These are phyloP conservation scores for Podospora pseudocomata DNA, from an alignment of 495 filamentous ascomycete genomes.

Conservation along the genomic window DNA sequence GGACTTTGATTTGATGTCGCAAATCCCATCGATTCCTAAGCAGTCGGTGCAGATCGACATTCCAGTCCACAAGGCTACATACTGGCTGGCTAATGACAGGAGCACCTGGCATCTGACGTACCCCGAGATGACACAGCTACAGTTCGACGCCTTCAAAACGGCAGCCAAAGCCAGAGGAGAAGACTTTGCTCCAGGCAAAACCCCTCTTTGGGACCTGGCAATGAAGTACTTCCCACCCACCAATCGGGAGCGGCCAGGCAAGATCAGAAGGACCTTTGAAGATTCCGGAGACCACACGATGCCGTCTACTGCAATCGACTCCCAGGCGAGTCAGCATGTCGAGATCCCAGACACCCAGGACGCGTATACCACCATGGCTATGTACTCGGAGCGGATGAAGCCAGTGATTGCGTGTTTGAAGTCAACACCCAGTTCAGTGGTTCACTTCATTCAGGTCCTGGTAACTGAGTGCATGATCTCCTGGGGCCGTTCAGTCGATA, in stretches of 20 bases:
- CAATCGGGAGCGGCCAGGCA: conserved; percentile 8
- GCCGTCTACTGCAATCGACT: conserved; percentile 24
- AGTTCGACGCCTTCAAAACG: conserved; percentile 43
- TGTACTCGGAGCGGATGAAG: conserved; percentile 17
- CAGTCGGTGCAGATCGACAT: conserved; percentile 46
- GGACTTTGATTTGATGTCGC: conserved; percentile 37
- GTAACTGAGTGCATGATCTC: conserved; percentile 63
- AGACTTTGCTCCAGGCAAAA: conserved; percentile 42
- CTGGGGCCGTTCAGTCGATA: conserved; percentile 66
- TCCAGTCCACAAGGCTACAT: conserved; percentile 45
- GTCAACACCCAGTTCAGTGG: conserved; percentile 44
- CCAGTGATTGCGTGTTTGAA: conserved; percentile 35
- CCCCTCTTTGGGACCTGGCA: conserved; percentile 44
- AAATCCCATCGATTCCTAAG: conserved; percentile 36
- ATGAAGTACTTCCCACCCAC: conserved; percentile 47
- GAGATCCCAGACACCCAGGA: conserved; percentile 17
- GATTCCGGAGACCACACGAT: neutral
- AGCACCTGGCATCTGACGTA: conserved; percentile 51
- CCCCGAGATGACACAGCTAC: conserved; percentile 52
- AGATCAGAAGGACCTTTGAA: neutral
- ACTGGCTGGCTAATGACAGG: conserved; percentile 48
- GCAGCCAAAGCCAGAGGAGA: conserved; percentile 43
- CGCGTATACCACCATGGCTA: conserved; percentile 17
- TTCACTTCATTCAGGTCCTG: conserved; percentile 53
- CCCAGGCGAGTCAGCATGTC: conserved; percentile 10